Conservation (phyloP, 108 stramenopile genomes). For the Ochromonas danica region DNA sequence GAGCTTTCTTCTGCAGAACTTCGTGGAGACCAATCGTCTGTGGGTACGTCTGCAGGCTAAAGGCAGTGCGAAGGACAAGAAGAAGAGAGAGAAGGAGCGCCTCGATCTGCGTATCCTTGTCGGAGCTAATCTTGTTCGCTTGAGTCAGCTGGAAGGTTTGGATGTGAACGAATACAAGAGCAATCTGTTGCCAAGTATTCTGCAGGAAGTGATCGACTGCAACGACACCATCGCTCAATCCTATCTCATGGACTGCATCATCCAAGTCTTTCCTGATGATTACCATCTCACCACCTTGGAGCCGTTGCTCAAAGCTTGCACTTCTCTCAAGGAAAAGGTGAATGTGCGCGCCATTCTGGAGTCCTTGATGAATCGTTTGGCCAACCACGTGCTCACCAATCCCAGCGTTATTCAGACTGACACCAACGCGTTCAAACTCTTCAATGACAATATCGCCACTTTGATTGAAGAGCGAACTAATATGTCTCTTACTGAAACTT, state of each 20-base stretch:
- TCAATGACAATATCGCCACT: slow-evolving; percentile 80
- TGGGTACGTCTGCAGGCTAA: slow-evolving; percentile 97
- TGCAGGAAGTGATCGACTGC: slow-evolving; percentile 83
- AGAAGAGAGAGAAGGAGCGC: slow-evolving; percentile 88
- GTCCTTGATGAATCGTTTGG: slow-evolving; percentile 83
- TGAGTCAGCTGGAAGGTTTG: slow-evolving; percentile 86
- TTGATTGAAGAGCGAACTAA: slow-evolving; percentile 73
- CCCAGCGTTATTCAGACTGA: slow-evolving; percentile 47
- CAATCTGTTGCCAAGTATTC: slow-evolving; percentile 71
- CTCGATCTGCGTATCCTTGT: slow-evolving; percentile 92
- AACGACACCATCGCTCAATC: slow-evolving; percentile 92
- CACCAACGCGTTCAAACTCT: slow-evolving; percentile 76
- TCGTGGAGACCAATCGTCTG: slow-evolving; percentile 93
- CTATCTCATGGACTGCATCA: slow-evolving; percentile 95
- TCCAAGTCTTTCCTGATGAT: slow-evolving; percentile 91
- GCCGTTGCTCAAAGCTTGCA: slow-evolving; percentile 74
- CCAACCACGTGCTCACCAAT: slow-evolving; percentile 40
- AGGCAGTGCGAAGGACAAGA: slow-evolving; percentile 65
- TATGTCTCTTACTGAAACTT: slow-evolving; percentile 67
- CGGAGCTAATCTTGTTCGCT: slow-evolving; percentile 89
- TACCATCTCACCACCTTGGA: slow-evolving; percentile 94
- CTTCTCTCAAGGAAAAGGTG: slow-evolving; percentile 87
- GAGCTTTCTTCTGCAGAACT: slow-evolving; percentile 87
- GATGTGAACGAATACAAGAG: slow-evolving; percentile 70
- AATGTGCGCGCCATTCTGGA: slow-evolving; percentile 87